phyloP scores from a whole-genome alignment of 208 protist species.

The Crithidia fasciculata region DNA sequence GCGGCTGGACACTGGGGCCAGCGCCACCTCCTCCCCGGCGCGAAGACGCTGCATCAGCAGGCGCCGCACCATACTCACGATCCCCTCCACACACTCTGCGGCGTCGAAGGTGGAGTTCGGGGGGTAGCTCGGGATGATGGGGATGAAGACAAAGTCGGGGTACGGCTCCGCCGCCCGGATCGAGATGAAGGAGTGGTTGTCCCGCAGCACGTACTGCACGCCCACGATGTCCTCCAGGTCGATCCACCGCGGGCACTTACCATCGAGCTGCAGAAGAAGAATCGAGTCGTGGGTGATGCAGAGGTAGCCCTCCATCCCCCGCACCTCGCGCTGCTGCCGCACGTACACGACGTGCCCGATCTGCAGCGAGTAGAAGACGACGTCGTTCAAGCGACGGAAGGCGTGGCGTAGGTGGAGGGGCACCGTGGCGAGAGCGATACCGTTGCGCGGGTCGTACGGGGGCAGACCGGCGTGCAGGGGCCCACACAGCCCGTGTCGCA shows the following conservation, averaged over 20 bases:
- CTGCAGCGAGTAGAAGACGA: conserved; percentile 60
- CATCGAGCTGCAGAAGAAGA: conserved; percentile 47
- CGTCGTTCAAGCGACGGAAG: conserved; percentile 46
- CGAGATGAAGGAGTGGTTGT: conserved; percentile 45
- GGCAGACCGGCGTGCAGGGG: conserved; percentile 58
- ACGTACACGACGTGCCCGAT: conserved; percentile 52
- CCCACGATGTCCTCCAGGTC: conserved; percentile 46
- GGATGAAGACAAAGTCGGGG: conserved; percentile 54
- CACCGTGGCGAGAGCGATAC: conserved; percentile 52
- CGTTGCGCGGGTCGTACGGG: conserved; percentile 65
- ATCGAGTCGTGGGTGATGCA: conserved; percentile 54
- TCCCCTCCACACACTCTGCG: conserved; percentile 43
- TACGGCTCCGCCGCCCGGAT: conserved; percentile 39
- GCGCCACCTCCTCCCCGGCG: conserved; percentile 41
- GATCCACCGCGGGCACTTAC: conserved; percentile 53
- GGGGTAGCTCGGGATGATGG: conserved; percentile 49
- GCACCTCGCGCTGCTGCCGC: conserved; percentile 51
- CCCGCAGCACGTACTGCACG: conserved; percentile 48
- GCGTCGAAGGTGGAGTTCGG: conserved; percentile 46
- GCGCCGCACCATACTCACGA: conserved; percentile 47
- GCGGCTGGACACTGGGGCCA: conserved; percentile 27
- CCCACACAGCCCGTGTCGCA: conserved; percentile 42
- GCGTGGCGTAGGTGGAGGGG: conserved; percentile 61
- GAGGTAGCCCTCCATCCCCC: conserved; percentile 42
- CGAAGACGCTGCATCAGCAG: conserved; percentile 51